Conservation (phyloP, 192 early-diverging fungal species). For the Pilobolus umbonatus region DNA sequence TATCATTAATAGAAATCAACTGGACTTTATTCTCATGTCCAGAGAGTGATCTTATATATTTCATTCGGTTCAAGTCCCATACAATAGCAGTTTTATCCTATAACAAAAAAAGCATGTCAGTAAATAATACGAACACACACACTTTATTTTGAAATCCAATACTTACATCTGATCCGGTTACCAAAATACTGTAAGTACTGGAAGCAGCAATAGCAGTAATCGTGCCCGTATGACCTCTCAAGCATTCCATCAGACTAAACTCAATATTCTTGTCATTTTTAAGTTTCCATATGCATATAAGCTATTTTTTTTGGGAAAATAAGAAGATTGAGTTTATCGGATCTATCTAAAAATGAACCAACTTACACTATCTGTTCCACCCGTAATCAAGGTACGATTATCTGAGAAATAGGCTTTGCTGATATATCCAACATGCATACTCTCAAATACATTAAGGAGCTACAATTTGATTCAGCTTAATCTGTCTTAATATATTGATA, state of each 20-base stretch:
- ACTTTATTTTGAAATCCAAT: background rate
- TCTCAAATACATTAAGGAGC: slow-evolving; percentile 54
- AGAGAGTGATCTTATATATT: slow-evolving; percentile 52
- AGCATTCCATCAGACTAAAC: slow-evolving; percentile 45
- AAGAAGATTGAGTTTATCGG: background rate
- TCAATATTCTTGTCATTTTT: slow-evolving; percentile 38
- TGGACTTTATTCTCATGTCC: slow-evolving; percentile 50
- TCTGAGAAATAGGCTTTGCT: slow-evolving; percentile 58
- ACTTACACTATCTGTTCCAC: slow-evolving; percentile 48
- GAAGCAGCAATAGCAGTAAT: slow-evolving; percentile 48
- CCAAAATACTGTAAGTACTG: slow-evolving; percentile 53
- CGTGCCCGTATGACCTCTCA: slow-evolving; percentile 54
- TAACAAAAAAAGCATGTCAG: slow-evolving; percentile 9
- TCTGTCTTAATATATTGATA: background rate
- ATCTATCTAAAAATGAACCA: background rate
- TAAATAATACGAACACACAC: no score
- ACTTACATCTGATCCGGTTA: slow-evolving; percentile 51
- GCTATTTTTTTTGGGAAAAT: slow-evolving; percentile 26
- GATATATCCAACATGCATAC: slow-evolving; percentile 53
- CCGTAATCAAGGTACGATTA: slow-evolving; percentile 54
- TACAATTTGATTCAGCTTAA: background rate
- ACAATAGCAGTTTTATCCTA: slow-evolving; percentile 59
- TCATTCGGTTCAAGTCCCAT: slow-evolving; percentile 63
- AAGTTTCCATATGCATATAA: slow-evolving; percentile 58
- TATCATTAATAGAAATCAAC: slow-evolving; percentile 51